Evolutionary conservation across 225 moss, liverwort and hornwort genomes (phyloP), one percentile per base, ranked within the genome.

Genomic region (Thuidium tamariscinum): DNA sequence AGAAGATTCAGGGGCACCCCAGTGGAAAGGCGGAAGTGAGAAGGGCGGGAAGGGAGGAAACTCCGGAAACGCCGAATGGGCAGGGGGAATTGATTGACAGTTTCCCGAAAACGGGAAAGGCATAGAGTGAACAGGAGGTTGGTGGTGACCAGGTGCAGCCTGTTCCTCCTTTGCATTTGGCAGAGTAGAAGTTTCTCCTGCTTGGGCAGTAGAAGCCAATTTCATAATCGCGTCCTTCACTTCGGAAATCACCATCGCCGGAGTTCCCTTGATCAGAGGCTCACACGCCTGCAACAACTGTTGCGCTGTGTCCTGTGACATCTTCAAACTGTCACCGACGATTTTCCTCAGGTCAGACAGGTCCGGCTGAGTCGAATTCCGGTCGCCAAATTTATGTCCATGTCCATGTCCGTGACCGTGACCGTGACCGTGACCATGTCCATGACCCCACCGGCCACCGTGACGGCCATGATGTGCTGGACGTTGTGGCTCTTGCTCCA

Each of bases 221-320:
- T 92, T 93, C 80, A 86, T 64, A 10, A 92, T 66, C 27, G 89
- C 86, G 1, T 92, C 93, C 64, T 82, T 90, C 73, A 89, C 75
- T 63, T 92, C 92, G 39, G 87, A 88, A 46, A 82, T 90, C 85
- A 90, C 74, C 87, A 74, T 74, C 73, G 81, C 55, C 55, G 92
- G 91, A 63, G 86, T 86, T 48, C 84, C 82, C 90, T 91, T 93
- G 56, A 91, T 76, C 57, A 93, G 68, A 21, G 91, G 91, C 55
- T 90, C 93, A 82, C 63, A 89, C 18, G 57, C 90, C 54, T 92
- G 90, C 65, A 93, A 26, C 23, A 91, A 16, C 86, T 92, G 91
- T 49, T 87, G 88, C 51, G 88, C 90, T 49, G 91, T 88, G 25
- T 91, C 93, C 77, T 90, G 90, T 29, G 93, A 93, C 83, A 91